Evolutionary conservation across 805 yeast genomes (phyloP), one percentile per base, ranked within the genome.

Genomic region (Lipomyces yamadae): DNA sequence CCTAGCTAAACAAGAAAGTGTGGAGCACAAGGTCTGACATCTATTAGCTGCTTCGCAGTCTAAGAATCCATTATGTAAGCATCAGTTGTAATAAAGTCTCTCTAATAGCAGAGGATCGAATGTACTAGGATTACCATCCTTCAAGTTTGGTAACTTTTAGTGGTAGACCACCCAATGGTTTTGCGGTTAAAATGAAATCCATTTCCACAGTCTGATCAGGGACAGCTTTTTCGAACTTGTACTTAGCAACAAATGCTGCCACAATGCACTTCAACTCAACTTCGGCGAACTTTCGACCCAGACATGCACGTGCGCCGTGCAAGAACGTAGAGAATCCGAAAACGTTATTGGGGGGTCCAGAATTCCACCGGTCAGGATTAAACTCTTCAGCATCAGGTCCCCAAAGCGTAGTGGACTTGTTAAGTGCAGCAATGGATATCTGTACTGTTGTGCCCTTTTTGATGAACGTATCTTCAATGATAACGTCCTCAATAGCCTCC

Each of bases 221-320:
- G 6, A 7, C 60, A 11, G 60, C 18, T n/a, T 33, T 34, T 24
- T 65, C 68, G n/a, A 62, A 63, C 62, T 62, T 57, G 57, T 60
- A 68, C 35, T 60, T 37, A 15, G 64, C 61, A n/a, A 68, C 62
- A 11, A 68, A 61, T 24, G 58, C 62, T 2, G 65, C 67, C 13
- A 68, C 10, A 33, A 65, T 30, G 33, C 60, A 56, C 39, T 61
- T 59, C 30, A 64, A 48, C 53, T 68, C 71, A 0, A 68, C n/a
- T 56, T 68, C 69, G n/a, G 71, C 68, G 56, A 68, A 29, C 37
- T 58, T 56, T 15, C 64, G 50, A 18, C 71, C 71, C 39, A 68
- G 42, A 56, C 71, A 68, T 3, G 67, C 34, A 29, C 71, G 57
- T 4, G 69, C 65, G 34, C 71, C 71, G 15, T 65, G 67, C 33